Percentiles rank a stretch among this genome's conserved stretches.
Evolutionary conservation across 2,329 filamentous ascomycete genomes (phyloP).

Genomic region (Xylaria sp.): DNA sequence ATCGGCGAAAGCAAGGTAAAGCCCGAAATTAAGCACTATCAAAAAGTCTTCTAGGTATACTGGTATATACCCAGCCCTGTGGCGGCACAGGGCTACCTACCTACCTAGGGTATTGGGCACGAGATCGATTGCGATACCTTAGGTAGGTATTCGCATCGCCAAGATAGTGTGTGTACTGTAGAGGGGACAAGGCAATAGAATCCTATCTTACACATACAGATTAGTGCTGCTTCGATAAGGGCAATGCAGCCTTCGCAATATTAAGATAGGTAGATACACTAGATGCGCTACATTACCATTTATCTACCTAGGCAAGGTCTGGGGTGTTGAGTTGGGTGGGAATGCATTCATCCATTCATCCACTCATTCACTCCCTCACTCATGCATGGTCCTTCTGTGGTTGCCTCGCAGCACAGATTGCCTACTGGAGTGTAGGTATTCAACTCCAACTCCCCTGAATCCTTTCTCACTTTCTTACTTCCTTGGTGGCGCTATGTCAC

Average conservation of each 20-base stretch:
- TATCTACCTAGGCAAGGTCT: background rate
- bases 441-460: constrained; percentile 14
- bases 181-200: constrained; percentile 1
- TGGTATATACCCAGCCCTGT: constrained; percentile 17
- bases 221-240: background rate
- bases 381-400: constrained; percentile 29
- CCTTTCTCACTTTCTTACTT: background rate
- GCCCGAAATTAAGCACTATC: constrained; percentile 24
- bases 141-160: background rate
- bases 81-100: background rate
- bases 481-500: background rate
- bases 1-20: constrained; percentile 31
- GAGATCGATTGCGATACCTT: constrained; percentile 8
- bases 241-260: background rate
- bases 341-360: constrained; percentile 14
- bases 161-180: background rate
- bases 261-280: background rate
- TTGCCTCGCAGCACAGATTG: constrained; percentile 31
- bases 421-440: too few relatives aligned
- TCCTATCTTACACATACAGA: constrained; percentile 26
- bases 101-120: too few relatives aligned
- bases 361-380: constrained; percentile 7
- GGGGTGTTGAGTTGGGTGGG: constrained; percentile 23
- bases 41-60: too few relatives aligned
- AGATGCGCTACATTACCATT: background rate